Percentiles rank a stretch among this genome's conserved stretches.
phyloP scores from a whole-genome alignment of 1,284 basidiomycete species.

The Mycosarcoma mackinlayi region DNA sequence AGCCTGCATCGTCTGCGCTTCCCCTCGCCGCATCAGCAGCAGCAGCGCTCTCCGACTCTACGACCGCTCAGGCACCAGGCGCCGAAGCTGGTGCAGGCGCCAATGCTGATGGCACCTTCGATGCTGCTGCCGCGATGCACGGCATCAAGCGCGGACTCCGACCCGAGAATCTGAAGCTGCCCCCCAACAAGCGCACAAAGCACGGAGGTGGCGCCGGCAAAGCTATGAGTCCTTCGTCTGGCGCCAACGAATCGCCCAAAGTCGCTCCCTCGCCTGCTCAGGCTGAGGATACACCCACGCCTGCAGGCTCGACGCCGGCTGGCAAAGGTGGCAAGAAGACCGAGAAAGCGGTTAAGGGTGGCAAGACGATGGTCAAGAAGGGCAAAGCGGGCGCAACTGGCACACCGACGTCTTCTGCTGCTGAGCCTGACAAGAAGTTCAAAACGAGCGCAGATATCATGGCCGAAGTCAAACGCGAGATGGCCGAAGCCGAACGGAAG shows the following conservation, averaged over 20 bases:
- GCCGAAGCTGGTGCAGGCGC: conserved; percentile 15
- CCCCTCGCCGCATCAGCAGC: conserved; percentile 12
- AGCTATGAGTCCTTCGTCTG: conserved; percentile 35
- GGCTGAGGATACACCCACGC: conserved; percentile 40
- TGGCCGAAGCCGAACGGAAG: conserved; percentile 56
- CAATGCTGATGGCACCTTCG: conserved; percentile 43
- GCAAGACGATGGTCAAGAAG: conserved; percentile 44
- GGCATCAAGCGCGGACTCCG: conserved; percentile 62
- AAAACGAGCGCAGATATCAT: conserved; percentile 64
- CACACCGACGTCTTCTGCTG: conserved; percentile 46
- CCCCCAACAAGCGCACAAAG: conserved; percentile 61
- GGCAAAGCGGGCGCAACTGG: conserved; percentile 38
- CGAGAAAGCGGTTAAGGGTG: conserved; percentile 35
- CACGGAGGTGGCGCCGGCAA: conserved; percentile 22
- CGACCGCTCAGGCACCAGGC: conserved; percentile 11
- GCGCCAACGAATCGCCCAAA: conserved; percentile 51
- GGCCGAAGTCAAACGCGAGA: conserved; percentile 63
- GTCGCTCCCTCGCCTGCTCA: conserved; percentile 49
- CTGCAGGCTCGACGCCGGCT: conserved; percentile 49
- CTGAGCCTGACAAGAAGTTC: conserved; percentile 50
- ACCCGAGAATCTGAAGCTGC: conserved; percentile 64
- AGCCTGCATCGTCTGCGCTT: conserved; percentile 7
- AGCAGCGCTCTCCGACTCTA: conserved; percentile 17
- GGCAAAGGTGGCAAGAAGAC: conserved; percentile 49
- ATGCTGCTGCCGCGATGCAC: conserved; percentile 45